Evolutionary conservation across 106 monocot genomes (phyloP).

Genomic region (Allium sativum): DNA sequence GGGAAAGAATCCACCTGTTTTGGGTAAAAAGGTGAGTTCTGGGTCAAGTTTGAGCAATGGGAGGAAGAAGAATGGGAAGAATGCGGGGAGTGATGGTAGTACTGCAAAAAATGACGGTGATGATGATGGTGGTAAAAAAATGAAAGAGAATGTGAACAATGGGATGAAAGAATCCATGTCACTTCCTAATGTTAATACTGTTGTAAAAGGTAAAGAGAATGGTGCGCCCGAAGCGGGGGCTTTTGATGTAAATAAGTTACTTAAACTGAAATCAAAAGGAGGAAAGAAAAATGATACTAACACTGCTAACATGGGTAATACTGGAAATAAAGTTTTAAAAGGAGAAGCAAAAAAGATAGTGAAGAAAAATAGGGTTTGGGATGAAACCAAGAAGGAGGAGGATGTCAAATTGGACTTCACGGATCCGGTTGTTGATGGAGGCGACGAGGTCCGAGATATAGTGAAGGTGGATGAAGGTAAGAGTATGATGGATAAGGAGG

Average conservation of each 20-base stretch:
- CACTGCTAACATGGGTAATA: not conserved
- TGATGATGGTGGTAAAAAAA: conserved; percentile 34
- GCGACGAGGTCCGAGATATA: conserved; percentile 42
- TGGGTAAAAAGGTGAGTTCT: conserved; percentile 30
- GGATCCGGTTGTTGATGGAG: conserved; percentile 66
- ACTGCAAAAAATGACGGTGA: conserved; percentile 41
- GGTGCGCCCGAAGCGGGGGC: conserved; percentile 52
- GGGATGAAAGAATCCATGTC: conserved; percentile 17
- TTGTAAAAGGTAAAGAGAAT: conserved; percentile 49
- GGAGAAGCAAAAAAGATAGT: conserved; percentile 51
- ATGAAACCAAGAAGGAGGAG: conserved; percentile 38
- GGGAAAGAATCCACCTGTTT: conserved; percentile 6
- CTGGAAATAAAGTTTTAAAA: conserved; percentile 16
- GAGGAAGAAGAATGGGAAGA: conserved; percentile 14
- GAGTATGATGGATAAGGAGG: conserved; percentile 98
- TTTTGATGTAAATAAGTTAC: conserved; percentile 95
- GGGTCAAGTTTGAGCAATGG: conserved; percentile 8
- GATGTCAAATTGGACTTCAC: conserved; percentile 80
- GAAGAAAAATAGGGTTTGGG: conserved; percentile 96
- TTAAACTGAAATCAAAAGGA: conserved; percentile 58
- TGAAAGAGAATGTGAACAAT: conserved; percentile 14
- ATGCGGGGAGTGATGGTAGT: conserved; percentile 11
- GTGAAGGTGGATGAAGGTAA: conserved; percentile 58
- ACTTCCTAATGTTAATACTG: conserved; percentile 20
- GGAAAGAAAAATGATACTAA: conserved; percentile 40